Conservation (phyloP, 306 rosid species). For the Castanea crenata region DNA sequence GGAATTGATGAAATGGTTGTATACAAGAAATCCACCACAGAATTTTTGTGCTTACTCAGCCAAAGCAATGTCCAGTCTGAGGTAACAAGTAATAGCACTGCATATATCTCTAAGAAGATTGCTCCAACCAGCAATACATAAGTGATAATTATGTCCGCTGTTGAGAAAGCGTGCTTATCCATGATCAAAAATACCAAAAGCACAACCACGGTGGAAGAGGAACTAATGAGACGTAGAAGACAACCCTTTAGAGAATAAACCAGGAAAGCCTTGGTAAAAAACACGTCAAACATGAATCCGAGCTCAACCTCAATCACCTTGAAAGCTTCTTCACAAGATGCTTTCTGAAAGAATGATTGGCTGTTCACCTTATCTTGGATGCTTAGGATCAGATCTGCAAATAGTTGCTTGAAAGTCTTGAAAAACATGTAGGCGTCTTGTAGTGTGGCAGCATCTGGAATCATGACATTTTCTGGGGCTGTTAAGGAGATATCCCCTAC, state of each 20-base stretch:
- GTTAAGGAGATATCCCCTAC: not conserved
- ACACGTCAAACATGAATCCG: constrained; percentile 42
- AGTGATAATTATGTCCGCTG: constrained; percentile 21
- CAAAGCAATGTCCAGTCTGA: constrained; percentile 35
- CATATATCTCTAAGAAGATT: constrained; percentile 14
- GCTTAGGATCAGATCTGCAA: constrained; percentile 46
- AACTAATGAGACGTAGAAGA: constrained; percentile 17
- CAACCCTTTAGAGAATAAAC: constrained; percentile 11
- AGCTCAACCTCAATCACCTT: constrained; percentile 50
- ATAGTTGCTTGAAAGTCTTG: constrained; percentile 25
- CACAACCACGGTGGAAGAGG: not conserved
- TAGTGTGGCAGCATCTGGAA: not conserved
- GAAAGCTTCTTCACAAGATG: constrained; percentile 19
- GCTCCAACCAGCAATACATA: constrained; percentile 35
- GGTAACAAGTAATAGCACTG: not conserved
- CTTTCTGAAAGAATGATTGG: constrained; percentile 18
- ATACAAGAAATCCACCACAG: not conserved
- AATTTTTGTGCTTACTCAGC: constrained; percentile 23
- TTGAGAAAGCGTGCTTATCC: constrained; percentile 4
- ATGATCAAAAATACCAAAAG: not conserved
- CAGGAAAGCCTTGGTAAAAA: constrained; percentile 40
- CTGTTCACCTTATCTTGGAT: constrained; percentile 22
- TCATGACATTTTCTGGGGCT: constrained; percentile 3
- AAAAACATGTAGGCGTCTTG: constrained; percentile 26
- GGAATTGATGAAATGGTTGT: not conserved